Conservation (phyloP, 495 filamentous ascomycete species). For the Rusavskia elegans region DNA sequence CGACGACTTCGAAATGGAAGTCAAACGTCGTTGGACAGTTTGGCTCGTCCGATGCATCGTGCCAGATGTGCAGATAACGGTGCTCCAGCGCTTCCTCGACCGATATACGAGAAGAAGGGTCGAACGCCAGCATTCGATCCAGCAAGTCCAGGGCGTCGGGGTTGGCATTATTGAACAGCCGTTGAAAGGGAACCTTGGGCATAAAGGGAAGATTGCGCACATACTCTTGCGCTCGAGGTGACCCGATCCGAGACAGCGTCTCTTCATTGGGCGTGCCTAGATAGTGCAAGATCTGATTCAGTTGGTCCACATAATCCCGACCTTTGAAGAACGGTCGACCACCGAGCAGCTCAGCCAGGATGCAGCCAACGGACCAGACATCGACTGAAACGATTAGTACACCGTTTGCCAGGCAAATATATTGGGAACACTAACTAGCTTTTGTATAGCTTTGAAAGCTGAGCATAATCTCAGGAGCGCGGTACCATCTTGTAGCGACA, state of each 20-base stretch:
- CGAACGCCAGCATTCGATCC: slow-evolving; percentile 93
- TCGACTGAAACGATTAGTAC: slow-evolving; percentile 48
- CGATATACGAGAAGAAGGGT: slow-evolving; percentile 76
- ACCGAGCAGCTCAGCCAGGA: slow-evolving; percentile 88
- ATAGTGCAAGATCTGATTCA: slow-evolving; percentile 98
- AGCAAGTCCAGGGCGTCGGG: slow-evolving; percentile 89
- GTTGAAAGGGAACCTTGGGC: slow-evolving; percentile 77
- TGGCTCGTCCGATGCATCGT: slow-evolving; percentile 92
- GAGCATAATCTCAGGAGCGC: slow-evolving; percentile 97
- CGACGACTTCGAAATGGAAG: slow-evolving; percentile 93
- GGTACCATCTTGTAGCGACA: slow-evolving; percentile 96
- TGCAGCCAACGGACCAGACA: slow-evolving; percentile 98
- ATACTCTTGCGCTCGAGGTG: slow-evolving; percentile 91
- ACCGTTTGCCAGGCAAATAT: no score
- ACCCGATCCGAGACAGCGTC: slow-evolving; percentile 85
- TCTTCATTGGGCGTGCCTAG: slow-evolving; percentile 93
- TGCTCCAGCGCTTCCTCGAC: slow-evolving; percentile 92
- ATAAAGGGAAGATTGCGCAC: slow-evolving; percentile 95
- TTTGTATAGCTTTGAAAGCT: slow-evolving; percentile 99
- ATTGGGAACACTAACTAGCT: slow-evolving; percentile 56
- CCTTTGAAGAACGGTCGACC: slow-evolving; percentile 98
- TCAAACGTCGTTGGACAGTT: slow-evolving; percentile 86
- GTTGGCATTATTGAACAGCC: slow-evolving; percentile 87
- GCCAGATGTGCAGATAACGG: slow-evolving; percentile 93
- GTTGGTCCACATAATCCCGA: slow-evolving; percentile 95